Percentiles rank a stretch among this genome's conserved stretches.
Evolutionary conservation across 2,329 filamentous ascomycete species (phyloP).

Genomic region (Tolypocladium endophyticum): DNA sequence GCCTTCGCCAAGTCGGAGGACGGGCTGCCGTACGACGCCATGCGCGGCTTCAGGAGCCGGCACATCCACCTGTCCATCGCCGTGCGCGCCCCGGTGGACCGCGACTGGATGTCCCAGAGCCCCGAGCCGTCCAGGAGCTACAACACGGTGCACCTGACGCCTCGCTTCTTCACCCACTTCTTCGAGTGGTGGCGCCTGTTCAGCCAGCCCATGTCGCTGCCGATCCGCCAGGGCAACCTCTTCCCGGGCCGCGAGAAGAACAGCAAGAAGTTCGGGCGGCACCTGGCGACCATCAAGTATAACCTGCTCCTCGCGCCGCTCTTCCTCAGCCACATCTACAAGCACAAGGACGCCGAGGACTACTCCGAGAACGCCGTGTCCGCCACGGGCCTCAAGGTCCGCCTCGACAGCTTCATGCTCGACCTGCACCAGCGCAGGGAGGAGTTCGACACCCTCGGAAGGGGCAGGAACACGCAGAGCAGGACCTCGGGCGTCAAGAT

Average conservation of each 20-base stretch:
- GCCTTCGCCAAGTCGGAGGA: constrained; percentile 54
- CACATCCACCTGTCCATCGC: constrained; percentile 94
- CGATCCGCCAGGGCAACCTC: constrained; percentile 80
- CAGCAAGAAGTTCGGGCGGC: constrained; percentile 95
- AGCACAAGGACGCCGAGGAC: constrained; percentile 92
- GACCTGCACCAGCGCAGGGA: constrained; percentile 92
- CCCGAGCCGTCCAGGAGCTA: constrained; percentile 76
- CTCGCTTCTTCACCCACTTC: constrained; percentile 96
- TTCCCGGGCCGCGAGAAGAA: constrained; percentile 93
- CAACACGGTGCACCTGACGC: constrained; percentile 90
- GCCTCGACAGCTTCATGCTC: constrained; percentile 93
- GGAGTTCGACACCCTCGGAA: constrained; percentile 74
- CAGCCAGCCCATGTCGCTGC: constrained; percentile 86
- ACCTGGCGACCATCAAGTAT: constrained; percentile 98
- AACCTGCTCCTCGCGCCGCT: constrained; percentile 84
- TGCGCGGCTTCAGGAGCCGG: constrained; percentile 88
- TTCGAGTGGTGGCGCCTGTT: constrained; percentile 98
- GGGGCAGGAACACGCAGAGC: constrained; percentile 63
- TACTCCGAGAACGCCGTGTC: constrained; percentile 67
- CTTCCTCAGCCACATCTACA: constrained; percentile 95
- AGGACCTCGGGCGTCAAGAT: constrained; percentile 92
- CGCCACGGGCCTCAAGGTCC: constrained; percentile 91
- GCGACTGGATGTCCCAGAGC: constrained; percentile 74
- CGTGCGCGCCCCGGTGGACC: constrained; percentile 74
- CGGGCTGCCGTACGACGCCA: constrained; percentile 69